phyloP scores from a whole-genome alignment of 2,329 filamentous ascomycete species.

The Trichoderma afroharzianum region DNA sequence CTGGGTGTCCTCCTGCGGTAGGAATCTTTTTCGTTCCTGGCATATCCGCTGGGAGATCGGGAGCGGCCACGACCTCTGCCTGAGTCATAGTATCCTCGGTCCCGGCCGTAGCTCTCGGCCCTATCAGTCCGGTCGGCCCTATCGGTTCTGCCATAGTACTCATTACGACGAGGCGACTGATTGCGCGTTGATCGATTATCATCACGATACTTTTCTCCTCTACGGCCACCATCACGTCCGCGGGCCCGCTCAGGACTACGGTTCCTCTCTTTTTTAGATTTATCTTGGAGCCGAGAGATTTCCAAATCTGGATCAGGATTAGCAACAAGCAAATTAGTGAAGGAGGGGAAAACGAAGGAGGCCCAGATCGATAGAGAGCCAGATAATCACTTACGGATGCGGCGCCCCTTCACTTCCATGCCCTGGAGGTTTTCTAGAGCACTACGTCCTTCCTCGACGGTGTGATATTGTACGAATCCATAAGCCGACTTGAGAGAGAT shows the following conservation, averaged over 20 bases:
- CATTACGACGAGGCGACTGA: constrained; percentile 54
- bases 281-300: constrained; percentile 83
- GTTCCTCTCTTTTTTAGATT: constrained; percentile 57
- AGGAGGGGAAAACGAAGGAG: neutral
- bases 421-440: constrained; percentile 80
- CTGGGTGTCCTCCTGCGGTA: constrained; percentile 70
- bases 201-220: constrained; percentile 52
- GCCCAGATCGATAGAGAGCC: neutral
- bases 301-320: constrained; percentile 66
- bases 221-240: constrained; percentile 40
- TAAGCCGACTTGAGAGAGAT: constrained; percentile 96
- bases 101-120: constrained; percentile 44
- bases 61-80: constrained; percentile 58
- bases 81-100: constrained; percentile 41
- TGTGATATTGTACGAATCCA: constrained; percentile 92
- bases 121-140: constrained; percentile 45
- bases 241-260: constrained; percentile 58
- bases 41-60: constrained; percentile 55
- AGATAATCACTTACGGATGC: constrained; percentile 71
- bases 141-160: constrained; percentile 52
- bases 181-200: constrained; percentile 61
- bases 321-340: constrained; percentile 23
- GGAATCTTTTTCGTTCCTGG: constrained; percentile 43
- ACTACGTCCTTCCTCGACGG: constrained; percentile 65
- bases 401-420: constrained; percentile 77